phyloP scores from a whole-genome alignment of 176 grass and related monocot genomes.

The Eleusine coracana region DNA sequence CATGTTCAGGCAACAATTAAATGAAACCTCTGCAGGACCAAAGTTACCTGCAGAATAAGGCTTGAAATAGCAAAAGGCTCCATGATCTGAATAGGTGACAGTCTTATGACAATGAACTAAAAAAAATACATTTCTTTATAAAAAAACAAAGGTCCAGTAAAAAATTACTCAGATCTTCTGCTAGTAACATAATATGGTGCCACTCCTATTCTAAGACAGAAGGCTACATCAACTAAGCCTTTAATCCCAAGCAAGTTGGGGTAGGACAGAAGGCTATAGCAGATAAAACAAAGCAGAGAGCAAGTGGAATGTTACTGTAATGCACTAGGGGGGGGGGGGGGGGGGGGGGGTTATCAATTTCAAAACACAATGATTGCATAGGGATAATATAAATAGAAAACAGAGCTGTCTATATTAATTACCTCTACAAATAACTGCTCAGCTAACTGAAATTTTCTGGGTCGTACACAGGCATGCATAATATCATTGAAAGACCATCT shows the following conservation, averaged over 20 bases:
- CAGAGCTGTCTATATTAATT: constrained; percentile 21
- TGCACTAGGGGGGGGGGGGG: background rate
- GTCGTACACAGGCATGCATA: constrained; percentile 58
- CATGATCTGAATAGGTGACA: constrained; percentile 24
- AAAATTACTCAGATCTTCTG: background rate
- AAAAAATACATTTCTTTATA: constrained; percentile 22
- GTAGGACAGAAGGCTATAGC: background rate
- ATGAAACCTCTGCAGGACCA: constrained; percentile 1
- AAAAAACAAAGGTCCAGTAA: background rate
- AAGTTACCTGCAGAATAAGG: background rate
- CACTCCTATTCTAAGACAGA: background rate
- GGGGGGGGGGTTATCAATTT: background rate
- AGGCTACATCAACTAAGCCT: too few relatives aligned
- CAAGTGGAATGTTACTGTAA: background rate
- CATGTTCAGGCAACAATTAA: background rate
- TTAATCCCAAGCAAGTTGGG: too few relatives aligned
- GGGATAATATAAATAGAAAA: background rate
- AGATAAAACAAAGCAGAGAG: constrained; percentile 25
- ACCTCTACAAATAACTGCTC: constrained; percentile 89
- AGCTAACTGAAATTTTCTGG: constrained; percentile 56
- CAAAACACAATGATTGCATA: constrained; percentile 18
- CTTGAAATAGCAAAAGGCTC: constrained; percentile 11
- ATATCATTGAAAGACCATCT: constrained; percentile 88
- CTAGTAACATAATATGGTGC: background rate
- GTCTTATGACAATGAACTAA: constrained; percentile 30